phyloP scores from a whole-genome alignment of 257 asterid species.

The Paulownia fortunei region DNA sequence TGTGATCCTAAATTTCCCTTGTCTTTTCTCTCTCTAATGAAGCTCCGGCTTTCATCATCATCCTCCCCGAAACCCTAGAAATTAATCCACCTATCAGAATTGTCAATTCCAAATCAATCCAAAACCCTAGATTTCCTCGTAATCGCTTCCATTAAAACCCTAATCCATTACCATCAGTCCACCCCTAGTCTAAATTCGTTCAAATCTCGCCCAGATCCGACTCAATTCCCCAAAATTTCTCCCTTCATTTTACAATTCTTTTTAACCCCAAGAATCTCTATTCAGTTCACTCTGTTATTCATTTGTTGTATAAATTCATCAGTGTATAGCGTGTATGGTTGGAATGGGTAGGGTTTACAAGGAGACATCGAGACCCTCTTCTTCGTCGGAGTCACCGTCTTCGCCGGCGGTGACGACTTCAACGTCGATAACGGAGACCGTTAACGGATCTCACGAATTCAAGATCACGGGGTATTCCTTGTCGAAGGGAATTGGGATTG shows the following conservation, averaged over 20 bases:
- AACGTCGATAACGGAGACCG: constrained; percentile 83
- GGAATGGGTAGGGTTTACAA: constrained; percentile 69
- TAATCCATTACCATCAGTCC: constrained; percentile 22
- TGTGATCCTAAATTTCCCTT: neutral
- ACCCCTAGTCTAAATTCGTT: neutral
- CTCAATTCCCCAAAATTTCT: constrained; percentile 10
- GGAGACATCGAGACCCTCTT: constrained; percentile 49
- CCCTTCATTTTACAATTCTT: neutral
- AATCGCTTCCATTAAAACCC: constrained; percentile 28
- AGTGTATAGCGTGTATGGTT: constrained; percentile 32
- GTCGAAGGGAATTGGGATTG: constrained; percentile 89
- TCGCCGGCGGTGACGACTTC: constrained; percentile 68
- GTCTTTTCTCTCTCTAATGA: constrained; percentile 9
- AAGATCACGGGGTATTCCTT: constrained; percentile 79
- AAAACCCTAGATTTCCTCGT: constrained; percentile 30
- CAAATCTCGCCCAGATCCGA: constrained; percentile 27
- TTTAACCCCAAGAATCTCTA: neutral
- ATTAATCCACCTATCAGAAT: constrained; percentile 15
- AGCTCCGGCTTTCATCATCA: constrained; percentile 15
- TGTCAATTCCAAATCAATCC: constrained; percentile 24
- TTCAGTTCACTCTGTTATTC: neutral
- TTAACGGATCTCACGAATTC: constrained; percentile 86
- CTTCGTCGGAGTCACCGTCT: constrained; percentile 48
- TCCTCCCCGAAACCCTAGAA: constrained; percentile 45
- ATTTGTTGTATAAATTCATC: neutral